Evolutionary conservation across 495 filamentous ascomycete genomes (phyloP).

Genomic region (Penicillium mononematosum): DNA sequence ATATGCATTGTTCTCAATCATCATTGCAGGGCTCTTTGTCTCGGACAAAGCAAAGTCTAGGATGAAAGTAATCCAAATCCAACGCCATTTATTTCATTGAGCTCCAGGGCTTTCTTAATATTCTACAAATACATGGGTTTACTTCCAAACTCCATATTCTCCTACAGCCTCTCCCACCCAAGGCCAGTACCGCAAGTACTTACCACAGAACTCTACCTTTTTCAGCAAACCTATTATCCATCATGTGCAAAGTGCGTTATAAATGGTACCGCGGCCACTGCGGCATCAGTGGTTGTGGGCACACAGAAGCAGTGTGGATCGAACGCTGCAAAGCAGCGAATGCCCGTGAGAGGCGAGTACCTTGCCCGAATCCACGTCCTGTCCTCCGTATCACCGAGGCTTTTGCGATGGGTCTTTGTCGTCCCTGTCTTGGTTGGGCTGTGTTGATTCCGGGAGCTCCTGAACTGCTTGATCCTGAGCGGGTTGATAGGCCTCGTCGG

Average conservation of each 20-base stretch:
- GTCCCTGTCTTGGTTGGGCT: constrained; percentile 7
- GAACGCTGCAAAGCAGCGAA: constrained; percentile 7
- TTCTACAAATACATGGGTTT: neutral
- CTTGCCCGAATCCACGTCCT: constrained; percentile 2
- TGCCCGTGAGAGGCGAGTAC: constrained; percentile 1
- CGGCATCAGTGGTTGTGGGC: constrained; percentile 6
- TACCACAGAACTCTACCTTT: neutral
- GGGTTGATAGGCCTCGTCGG: neutral
- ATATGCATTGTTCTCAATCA: neutral
- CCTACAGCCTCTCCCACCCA: neutral
- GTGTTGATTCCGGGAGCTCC: constrained; percentile 5
- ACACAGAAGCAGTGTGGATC: constrained; percentile 9
- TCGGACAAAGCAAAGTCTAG: neutral
- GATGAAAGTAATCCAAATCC: neutral
- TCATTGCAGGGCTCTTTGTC: neutral
- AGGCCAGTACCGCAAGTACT: neutral
- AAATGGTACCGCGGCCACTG: constrained; percentile 12
- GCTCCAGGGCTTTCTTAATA: neutral
- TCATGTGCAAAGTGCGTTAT: constrained; percentile 6
- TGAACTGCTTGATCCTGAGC: neutral
- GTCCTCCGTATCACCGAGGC: constrained; percentile 4
- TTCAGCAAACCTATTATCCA: neutral
- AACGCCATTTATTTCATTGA: neutral
- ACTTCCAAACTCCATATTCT: neutral
- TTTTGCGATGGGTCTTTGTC: constrained; percentile 9